A percentile compares a stretch with the other conserved stretches of the same genome.
phyloP scores from a whole-genome alignment of 2,329 filamentous ascomycete genomes.

The Aspergillus sp. region DNA sequence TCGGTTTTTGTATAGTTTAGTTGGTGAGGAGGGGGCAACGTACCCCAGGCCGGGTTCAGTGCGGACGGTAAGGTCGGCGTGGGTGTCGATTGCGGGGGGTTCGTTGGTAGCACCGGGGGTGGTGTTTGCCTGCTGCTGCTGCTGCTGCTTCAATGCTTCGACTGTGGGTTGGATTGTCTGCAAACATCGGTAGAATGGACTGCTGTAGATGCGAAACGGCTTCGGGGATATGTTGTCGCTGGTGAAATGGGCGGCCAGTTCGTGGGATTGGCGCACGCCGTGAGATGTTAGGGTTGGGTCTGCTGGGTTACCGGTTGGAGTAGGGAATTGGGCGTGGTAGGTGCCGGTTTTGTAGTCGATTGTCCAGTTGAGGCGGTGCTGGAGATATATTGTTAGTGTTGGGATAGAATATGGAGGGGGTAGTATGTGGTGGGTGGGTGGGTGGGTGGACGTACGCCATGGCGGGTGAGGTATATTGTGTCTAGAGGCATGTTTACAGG shows the following conservation, averaged over 20 bases:
- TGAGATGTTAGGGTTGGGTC: conserved; percentile 87
- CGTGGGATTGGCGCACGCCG: conserved; percentile 77
- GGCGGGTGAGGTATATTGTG: conserved; percentile 72
- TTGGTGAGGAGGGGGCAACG: conserved; percentile 14
- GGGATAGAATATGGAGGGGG: neutral
- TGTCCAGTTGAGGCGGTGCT: conserved; percentile 91
- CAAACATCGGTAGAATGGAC: conserved; percentile 83
- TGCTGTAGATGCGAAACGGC: conserved; percentile 68
- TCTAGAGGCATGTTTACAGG: conserved; percentile 60
- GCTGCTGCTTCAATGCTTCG: conserved; percentile 37
- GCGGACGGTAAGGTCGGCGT: conserved; percentile 44
- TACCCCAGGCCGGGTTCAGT: conserved; percentile 58
- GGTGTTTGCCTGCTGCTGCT: neutral
- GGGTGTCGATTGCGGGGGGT: conserved; percentile 34
- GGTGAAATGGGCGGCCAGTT: conserved; percentile 61
- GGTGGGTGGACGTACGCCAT: conserved; percentile 62
- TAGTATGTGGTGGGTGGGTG: neutral
- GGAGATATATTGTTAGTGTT: conserved; percentile 62
- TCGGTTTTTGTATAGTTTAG: too few species aligned
- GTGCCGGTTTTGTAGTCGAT: conserved; percentile 78
- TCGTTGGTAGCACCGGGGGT: neutral
- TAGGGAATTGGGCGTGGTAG: conserved; percentile 72
- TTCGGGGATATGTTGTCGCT: conserved; percentile 38
- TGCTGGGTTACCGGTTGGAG: conserved; percentile 82
- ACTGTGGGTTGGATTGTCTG: conserved; percentile 75